Evolutionary conservation across 2,329 filamentous ascomycete genomes (phyloP).

Genomic region (Colletotrichum liriopes): DNA sequence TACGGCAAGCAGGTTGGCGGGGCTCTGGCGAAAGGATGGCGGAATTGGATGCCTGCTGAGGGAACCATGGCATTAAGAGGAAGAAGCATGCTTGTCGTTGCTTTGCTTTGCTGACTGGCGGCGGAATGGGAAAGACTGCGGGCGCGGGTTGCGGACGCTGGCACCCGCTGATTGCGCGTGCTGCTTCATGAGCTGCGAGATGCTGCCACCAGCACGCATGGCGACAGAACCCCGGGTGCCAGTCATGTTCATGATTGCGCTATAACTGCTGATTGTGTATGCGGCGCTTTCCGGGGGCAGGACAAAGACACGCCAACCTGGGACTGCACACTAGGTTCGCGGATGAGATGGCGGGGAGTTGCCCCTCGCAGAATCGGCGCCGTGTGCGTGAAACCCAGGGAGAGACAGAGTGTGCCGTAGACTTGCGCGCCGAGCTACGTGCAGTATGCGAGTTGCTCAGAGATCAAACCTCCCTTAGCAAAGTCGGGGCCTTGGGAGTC

Average conservation of each 20-base stretch:
- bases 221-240: neutral
- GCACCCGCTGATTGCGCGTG: neutral
- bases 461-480: neutral
- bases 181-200: neutral
- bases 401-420: neutral
- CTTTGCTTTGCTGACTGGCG: neutral
- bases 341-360: neutral
- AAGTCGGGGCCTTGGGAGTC: constrained; percentile 35
- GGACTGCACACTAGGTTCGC: neutral
- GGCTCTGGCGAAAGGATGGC: constrained; percentile 3
- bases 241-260: neutral
- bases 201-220: constrained; percentile 1
- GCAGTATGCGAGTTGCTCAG: neutral
- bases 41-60: neutral
- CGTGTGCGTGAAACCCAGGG: neutral
- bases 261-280: neutral
- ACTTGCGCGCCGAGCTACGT: neutral
- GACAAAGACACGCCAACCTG: neutral
- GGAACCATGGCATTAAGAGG: neutral
- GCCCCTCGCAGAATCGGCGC: neutral
- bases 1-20: constrained; percentile 13
- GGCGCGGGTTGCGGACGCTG: neutral
- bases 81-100: constrained; percentile 1
- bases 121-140: neutral
- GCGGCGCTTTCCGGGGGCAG: constrained; percentile 1